A percentile compares a stretch with the other conserved stretches of the same genome.
Evolutionary conservation across 192 early-diverging fungal species (phyloP).

Genomic region (Gryganskiella cystojenkinii): DNA sequence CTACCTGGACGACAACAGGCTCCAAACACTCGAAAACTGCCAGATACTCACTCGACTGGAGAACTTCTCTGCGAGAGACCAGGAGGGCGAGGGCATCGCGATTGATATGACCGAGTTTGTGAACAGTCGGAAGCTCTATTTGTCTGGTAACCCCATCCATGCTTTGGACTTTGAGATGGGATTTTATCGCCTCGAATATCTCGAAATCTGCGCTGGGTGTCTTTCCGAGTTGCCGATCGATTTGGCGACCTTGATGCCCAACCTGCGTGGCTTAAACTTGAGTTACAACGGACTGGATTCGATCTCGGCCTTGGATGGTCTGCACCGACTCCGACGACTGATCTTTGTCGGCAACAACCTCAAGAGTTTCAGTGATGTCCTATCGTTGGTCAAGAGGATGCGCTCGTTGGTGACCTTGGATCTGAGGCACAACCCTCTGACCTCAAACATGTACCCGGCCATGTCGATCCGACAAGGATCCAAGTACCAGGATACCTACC

Average conservation of each 20-base stretch:
- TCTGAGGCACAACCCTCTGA: constrained; percentile 44
- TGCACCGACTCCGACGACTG: constrained; percentile 51
- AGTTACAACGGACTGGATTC: constrained; percentile 54
- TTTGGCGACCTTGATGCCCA: constrained; percentile 54
- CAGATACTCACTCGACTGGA: constrained; percentile 44
- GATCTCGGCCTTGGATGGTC: constrained; percentile 46
- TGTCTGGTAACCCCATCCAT: constrained; percentile 51
- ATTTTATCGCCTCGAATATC: constrained; percentile 58
- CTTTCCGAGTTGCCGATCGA: constrained; percentile 52
- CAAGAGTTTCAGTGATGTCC: constrained; percentile 43
- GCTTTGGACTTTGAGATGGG: constrained; percentile 46
- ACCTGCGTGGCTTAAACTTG: constrained; percentile 53
- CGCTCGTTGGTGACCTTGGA: constrained; percentile 45
- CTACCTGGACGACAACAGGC: constrained; percentile 59
- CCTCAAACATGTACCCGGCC: constrained; percentile 53
- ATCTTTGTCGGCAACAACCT: constrained; percentile 58
- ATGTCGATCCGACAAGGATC: constrained; percentile 51
- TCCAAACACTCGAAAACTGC: constrained; percentile 49
- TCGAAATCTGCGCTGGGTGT: constrained; percentile 57
- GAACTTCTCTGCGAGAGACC: constrained; percentile 58
- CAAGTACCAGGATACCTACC: constrained; percentile 48
- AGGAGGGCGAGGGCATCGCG: constrained; percentile 57
- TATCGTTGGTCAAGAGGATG: constrained; percentile 44
- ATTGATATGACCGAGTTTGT: constrained; percentile 42
- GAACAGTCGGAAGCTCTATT: constrained; percentile 44